Conservation (phyloP, 1,139 yeast species). For the Lizanozyma gosingica region DNA sequence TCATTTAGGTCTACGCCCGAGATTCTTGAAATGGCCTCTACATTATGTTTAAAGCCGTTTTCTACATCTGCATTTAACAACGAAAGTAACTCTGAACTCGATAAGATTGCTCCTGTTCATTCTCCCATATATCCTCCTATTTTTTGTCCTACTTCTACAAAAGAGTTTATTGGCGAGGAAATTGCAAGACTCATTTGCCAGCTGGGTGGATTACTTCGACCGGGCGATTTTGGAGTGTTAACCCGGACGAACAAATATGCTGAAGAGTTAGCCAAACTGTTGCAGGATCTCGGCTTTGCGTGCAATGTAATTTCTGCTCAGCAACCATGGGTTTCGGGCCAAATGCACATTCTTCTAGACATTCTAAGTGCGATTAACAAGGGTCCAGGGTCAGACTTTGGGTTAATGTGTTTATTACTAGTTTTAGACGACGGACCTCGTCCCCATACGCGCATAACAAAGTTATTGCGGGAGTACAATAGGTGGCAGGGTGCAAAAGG, state of each 20-base stretch:
- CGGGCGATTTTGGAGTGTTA: conserved; percentile 47
- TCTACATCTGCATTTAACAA: no score
- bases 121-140: background rate
- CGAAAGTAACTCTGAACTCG: background rate
- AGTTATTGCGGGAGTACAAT: conserved; percentile 14
- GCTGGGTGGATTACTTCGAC: conserved; percentile 38
- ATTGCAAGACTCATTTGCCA: conserved; percentile 32
- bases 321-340: conserved; percentile 46
- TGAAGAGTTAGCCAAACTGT: conserved; percentile 28
- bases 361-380: conserved; percentile 33
- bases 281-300: conserved; percentile 33
- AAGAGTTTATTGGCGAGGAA: conserved; percentile 31
- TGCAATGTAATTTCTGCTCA: conserved; percentile 36
- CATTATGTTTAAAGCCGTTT: conserved; percentile 7
- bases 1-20: conserved; percentile 56
- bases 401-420: conserved; percentile 20
- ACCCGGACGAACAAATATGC: conserved; percentile 48
- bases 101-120: background rate
- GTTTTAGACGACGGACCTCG: conserved; percentile 21
- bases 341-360: conserved; percentile 42
- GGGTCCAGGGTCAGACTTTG: conserved; percentile 25
- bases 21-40: conserved; percentile 18
- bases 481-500: background rate
- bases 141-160: background rate
- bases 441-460: conserved; percentile 15